Base-by-base conservation (phyloP, 2,329 filamentous ascomycete species). In the Nigrospora sphaerica region DNA sequence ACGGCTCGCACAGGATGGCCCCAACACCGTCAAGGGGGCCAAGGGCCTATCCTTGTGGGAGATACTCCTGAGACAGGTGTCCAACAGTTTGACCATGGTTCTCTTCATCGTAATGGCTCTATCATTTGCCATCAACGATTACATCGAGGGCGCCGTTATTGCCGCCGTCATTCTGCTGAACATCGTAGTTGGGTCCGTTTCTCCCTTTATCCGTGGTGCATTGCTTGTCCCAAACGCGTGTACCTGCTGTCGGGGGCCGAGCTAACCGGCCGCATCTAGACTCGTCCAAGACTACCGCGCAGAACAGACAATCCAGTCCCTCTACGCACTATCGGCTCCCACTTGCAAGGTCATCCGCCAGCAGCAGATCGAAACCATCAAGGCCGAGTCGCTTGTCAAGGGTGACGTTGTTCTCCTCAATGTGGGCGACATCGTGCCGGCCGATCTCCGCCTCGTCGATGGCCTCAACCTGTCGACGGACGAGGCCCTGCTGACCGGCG, bases 401-500 rank as follows among this genome's bases (percentile, higher is more conserved):
- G 86, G 85, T 45, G 85, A 88, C 53, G 64, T 88, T 42, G 79
- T 83, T 48, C 65, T 70, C 44, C 73, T 82, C 52, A 75, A 70
- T 52, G 81, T 79, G 37, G 85, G 85, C 52, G 83, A 86, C 60
- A 80, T 85, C 41, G 74, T 87, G 33, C 83, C 85, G 5, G 85
- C 84, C 32, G 85, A 88, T 63, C 67, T 87, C 42, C 76, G 83
- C 51, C 68, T 83, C 17, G 64, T 83, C 50, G 75, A 83, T 52
- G 78, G 77, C 47, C 80, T 89, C 66, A 91, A 91, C 62, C 69
- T 88, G 49, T 85, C 84, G 42, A 85, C 84, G 52, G 87, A 95
- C 50, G 85, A 88, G 63, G 83, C 85, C 12, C 74, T 86, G 48
- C 75, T 88, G 35, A 89, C 85, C 13, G 85, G 85, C 51, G 85